Evolutionary conservation across 73 alveolate genomes (phyloP), one percentile per base, ranked within the genome.

Genomic region (Paramecium pentaurelia): DNA sequence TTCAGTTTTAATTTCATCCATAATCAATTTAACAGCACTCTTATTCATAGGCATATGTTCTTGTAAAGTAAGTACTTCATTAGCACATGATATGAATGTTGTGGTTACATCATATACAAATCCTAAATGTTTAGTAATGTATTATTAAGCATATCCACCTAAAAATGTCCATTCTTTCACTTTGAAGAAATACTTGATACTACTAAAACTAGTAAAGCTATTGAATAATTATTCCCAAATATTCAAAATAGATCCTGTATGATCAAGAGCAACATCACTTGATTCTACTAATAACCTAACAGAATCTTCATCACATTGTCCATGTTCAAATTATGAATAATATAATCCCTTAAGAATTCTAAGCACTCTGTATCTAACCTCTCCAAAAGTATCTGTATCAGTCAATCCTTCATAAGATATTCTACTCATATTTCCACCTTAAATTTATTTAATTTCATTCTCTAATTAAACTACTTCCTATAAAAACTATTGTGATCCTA

Each of bases 241-340:
- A 18, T 86, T 85, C 51, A 94, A 45, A 40, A 83, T 77, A 6
- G 51, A 59, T 28, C 85, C 51, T 7, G 91, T 86, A 59, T 94
- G 95, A 89, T 94, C 97, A 40, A 94, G 71, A 12, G 93, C 95
- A 32, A 93, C 89, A 71, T 94, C 95, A 47, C 93, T 88, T 18
- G 92, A 70, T 58, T 94, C 97, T 16, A 92, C 86, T 8, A 94
- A 89, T 25, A 94, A 77, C 14, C 86, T 38, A 44, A 68, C 89
- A 8, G 95, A 30, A 36, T 92, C 95, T 32, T 86, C 83, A 32
- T 93, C 94, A 58, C 95, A 92, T 44, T 86, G 30, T 8, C 97
- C 95, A 49, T 92, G 70, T 36, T 94, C 97, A 59, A 86, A 94
- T 71, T 64, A 45, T 18, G 92, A 86, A 87, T 94, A 94, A 37